Evolutionary conservation across 441 rosid genomes (phyloP), one percentile per base, ranked within the genome.

Genomic region (Kokia cookei): DNA sequence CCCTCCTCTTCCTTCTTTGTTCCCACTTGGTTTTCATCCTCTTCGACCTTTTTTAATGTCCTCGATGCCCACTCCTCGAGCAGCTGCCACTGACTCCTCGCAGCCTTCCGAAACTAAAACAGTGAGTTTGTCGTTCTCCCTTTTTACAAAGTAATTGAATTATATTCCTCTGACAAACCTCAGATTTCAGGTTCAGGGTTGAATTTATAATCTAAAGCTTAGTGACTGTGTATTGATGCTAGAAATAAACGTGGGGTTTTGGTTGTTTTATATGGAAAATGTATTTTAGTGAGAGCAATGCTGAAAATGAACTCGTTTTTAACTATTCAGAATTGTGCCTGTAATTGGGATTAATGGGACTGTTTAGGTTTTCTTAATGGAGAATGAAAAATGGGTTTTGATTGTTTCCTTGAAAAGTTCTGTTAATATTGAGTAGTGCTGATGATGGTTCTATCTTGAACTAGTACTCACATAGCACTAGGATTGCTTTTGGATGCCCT

Each of bases 41-140:
- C 58, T 80, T 81, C 72, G 65, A 68, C 79, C 82, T 82, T 69
- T 48, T 79, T 65, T 84, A 50, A 67, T 40, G 43, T 7, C 74
- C 8, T 76, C 81, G 57, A 91, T 84, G 89, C 50, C 82, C 37
- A 42, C 84, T 73, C 75, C 83, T 5, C 81, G 73, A 43, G 71
- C 76, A 73, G 57, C 71, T 73, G 57, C 74, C 68, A 69, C 72
- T 19, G 75, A 68, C 76, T 51, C 86, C 14, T 72, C 83, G 0
- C 86, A 69, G 51, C 75, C 91, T 5, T 66, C 85, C 74, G 84
- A 87, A 60, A 17, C 84, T 29, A 87, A 87, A 73, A 91, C 93
- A 83, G 94, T 86, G 68, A 13, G 78, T 67, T 5, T 47, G 63
- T 22, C 40, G 19, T 0, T 13, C 24, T 43, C 5, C 27, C 14